Base-by-base conservation (phyloP, 768 basidiomycete genomes). In the Suillus weaverae region DNA sequence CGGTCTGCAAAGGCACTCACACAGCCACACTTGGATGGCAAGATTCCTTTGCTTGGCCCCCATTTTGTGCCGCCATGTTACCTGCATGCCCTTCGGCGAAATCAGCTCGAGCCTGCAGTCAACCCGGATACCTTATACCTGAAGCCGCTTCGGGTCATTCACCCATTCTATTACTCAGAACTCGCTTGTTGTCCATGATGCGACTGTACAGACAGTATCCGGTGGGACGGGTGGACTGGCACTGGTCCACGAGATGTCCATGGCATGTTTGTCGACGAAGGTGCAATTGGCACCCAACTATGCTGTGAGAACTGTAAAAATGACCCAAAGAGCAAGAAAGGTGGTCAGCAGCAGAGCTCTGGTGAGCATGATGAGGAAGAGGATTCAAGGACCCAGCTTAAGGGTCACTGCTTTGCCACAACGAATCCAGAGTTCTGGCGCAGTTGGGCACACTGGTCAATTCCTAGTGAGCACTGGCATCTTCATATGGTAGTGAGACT, bases 381-480 rank as follows among this genome's bases (percentile, higher is more conserved):
- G 22, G 20, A 48, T 48, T 13, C 10, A 2, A 13, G 13, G 48
- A 26, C 48, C 0, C n/a, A 48, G 10, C n/a, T 48, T 13, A 48
- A 48, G 13, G 48, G 48, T 4, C 48, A 48, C 77, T 43, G 13
- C 32, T 0, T 6, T 0, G 66, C 66, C 9, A 69, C 67, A 2
- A 74, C 70, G 0, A 69, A 62, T 48, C n/a, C 36, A 0, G 30
- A n/a, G n/a, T 74, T 71, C 54, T 74, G 73, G 73, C 43, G 62
- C 10, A 35, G 32, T 1, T 61, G 71, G 62, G 55, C 71, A 20
- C 61, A 64, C 14, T 74, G 70, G 70, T 35, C 68, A 14, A 68
- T 72, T 30, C 70, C 70, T 13, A 20, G 68, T 72, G 30, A 48
- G 68, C 18, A 20, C 36, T 48, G 14, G 14, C 2, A 16, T 16